A percentile compares a stretch with the other conserved stretches of the same genome.
Evolutionary conservation across 2,329 filamentous ascomycete genomes (phyloP).

Genomic region (Aspergillus ochraceoroseus): DNA sequence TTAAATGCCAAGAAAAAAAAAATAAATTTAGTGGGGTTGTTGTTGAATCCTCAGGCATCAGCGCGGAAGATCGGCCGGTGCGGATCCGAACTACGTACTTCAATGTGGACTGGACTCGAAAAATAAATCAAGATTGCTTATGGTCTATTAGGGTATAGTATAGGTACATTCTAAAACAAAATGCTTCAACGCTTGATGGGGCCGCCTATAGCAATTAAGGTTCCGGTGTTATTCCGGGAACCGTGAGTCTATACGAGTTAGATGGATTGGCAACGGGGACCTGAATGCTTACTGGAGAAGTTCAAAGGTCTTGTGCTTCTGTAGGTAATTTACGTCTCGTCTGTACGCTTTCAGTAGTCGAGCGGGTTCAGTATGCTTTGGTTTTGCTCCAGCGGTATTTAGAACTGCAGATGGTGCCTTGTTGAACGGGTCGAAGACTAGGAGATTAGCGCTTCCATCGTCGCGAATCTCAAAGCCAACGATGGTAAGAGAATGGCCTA

Average conservation of each 20-base stretch:
- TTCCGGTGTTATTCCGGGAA: not conserved
- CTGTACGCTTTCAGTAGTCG: constrained; percentile 67
- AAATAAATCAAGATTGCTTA: too few relatives aligned
- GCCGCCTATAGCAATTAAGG: too few relatives aligned
- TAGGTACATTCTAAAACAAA: too few relatives aligned
- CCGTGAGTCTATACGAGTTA: constrained; percentile 12
- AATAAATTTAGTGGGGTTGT: constrained; percentile 22
- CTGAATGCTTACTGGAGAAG: constrained; percentile 56
- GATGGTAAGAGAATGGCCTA: constrained; percentile 84
- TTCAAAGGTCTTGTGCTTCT: constrained; percentile 72
- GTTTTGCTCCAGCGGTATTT: constrained; percentile 49
- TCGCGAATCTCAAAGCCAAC: constrained; percentile 70
- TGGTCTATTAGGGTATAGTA: too few relatives aligned
- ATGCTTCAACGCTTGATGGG: too few relatives aligned
- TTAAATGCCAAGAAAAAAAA: constrained; percentile 8
- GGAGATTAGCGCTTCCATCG: constrained; percentile 61
- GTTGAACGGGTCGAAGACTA: constrained; percentile 87
- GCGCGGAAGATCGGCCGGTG: constrained; percentile 2
- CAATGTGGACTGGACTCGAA: too few relatives aligned
- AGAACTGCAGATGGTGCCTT: constrained; percentile 61
- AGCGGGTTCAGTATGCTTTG: constrained; percentile 45
- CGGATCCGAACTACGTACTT: constrained; percentile 3
- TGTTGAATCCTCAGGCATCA: constrained; percentile 21
- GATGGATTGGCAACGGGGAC: not conserved
- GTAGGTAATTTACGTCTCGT: constrained; percentile 62